These are phyloP conservation scores for Candida michaelii DNA, from an alignment of 805 yeast species.

Conservation along the genomic window DNA sequence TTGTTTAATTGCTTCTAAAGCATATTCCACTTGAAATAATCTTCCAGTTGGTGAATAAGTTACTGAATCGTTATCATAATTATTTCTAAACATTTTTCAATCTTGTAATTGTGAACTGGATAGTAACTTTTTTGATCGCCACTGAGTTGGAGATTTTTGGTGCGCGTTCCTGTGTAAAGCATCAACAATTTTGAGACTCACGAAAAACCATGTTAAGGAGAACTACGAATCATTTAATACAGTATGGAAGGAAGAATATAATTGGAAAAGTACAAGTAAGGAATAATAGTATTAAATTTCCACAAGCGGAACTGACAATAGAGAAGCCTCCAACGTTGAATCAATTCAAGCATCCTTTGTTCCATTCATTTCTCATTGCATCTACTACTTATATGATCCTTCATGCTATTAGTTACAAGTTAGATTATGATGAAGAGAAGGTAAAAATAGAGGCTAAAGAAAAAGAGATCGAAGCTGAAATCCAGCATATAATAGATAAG, in stretches of 20 bases:
- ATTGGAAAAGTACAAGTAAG: background rate
- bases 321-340: constrained; percentile 29
- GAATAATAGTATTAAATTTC: constrained; percentile 6
- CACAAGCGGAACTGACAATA: background rate
- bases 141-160: constrained; percentile 4
- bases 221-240: too few relatives aligned
- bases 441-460: constrained; percentile 18
- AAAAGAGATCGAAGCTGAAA: constrained; percentile 20
- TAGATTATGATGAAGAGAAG: constrained; percentile 30
- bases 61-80: constrained; percentile 97
- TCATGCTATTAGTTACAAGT: constrained; percentile 31
- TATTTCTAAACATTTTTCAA: constrained; percentile 77
- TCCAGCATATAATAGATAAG: constrained; percentile 31
- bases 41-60: constrained; percentile 96
- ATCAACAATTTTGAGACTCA: background rate
- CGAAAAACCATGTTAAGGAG: background rate
- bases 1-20: constrained; percentile 93
- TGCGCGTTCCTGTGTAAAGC: background rate
- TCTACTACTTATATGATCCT: constrained; percentile 37
- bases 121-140: constrained; percentile 2
- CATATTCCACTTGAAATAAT: constrained; percentile 85
- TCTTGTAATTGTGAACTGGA: background rate
- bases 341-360: constrained; percentile 38
- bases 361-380: constrained; percentile 40
- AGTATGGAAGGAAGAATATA: too few relatives aligned